Evolutionary conservation across 164 flowering plant species (phyloP).

Genomic region (Kingdonia uniflora): DNA sequence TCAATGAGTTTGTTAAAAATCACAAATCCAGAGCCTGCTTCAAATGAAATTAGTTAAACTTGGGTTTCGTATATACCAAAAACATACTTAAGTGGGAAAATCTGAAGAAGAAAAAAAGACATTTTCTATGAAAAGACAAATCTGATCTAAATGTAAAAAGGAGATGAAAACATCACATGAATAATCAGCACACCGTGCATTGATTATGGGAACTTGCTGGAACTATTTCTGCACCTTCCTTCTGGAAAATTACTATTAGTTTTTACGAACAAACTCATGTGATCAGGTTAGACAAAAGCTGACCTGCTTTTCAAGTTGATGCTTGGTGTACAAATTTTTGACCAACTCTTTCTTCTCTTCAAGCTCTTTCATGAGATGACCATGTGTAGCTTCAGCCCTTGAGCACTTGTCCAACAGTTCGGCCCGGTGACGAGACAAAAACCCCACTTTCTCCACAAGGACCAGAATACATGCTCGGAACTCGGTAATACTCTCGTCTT

Average conservation of each 20-base stretch:
- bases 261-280: too few species aligned
- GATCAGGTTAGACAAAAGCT: background rate
- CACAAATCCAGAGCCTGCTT: background rate
- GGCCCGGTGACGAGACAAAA: conserved; percentile 57
- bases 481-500: conserved; percentile 67
- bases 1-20: background rate
- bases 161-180: too few species aligned
- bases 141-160: too few species aligned
- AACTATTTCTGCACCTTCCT: too few species aligned
- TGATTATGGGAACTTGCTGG: too few species aligned
- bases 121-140: too few species aligned
- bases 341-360: conserved; percentile 86
- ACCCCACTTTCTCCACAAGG: conserved; percentile 81
- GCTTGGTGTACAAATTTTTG: conserved; percentile 62
- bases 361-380: conserved; percentile 60
- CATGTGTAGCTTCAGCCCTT: conserved; percentile 58
- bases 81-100: too few species aligned
- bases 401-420: conserved; percentile 62
- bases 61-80: too few species aligned
- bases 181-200: too few species aligned
- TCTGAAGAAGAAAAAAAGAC: too few species aligned
- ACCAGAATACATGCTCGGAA: conserved; percentile 63
- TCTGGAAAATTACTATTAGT: too few species aligned
- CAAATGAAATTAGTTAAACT: too few species aligned
- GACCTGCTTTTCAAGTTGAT: conserved; percentile 94